Evolutionary conservation across 805 yeast species (phyloP).

Genomic region (Ogataea saltuana): DNA sequence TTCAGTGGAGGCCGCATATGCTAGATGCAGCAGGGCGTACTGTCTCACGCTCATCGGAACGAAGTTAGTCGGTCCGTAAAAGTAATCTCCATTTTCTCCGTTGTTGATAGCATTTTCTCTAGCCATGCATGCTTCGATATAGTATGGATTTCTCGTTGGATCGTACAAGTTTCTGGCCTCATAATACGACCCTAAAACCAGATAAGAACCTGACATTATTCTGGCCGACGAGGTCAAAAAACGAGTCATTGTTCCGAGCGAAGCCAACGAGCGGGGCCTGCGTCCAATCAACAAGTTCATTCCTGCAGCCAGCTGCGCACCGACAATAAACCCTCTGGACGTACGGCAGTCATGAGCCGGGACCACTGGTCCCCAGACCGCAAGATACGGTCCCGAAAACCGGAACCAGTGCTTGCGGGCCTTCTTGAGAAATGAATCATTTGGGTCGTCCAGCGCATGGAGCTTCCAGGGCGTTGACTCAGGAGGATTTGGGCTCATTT

Average conservation of each 20-base stretch:
- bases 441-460: slow-evolving; percentile 28
- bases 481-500: slow-evolving; percentile 4
- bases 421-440: slow-evolving; percentile 23
- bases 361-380: slow-evolving; percentile 36
- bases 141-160: slow-evolving; percentile 28
- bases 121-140: slow-evolving; percentile 31
- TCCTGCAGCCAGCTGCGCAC: slow-evolving; percentile 30
- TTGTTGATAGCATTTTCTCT: slow-evolving; percentile 32
- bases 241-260: background rate
- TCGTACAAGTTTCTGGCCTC: slow-evolving; percentile 21
- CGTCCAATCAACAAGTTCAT: slow-evolving; percentile 15
- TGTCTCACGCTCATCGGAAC: slow-evolving; percentile 44
- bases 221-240: slow-evolving; percentile 5
- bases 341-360: slow-evolving; percentile 37
- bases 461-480: slow-evolving; percentile 18
- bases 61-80: slow-evolving; percentile 52
- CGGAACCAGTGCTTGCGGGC: slow-evolving; percentile 28
- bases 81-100: slow-evolving; percentile 44
- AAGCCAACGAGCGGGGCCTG: slow-evolving; percentile 3
- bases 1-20: slow-evolving; percentile 1
- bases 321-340: slow-evolving; percentile 29
- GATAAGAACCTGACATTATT: slow-evolving; percentile 9
- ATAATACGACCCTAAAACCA: slow-evolving; percentile 23
- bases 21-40: slow-evolving; percentile 28
- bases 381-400: slow-evolving; percentile 31